Evolutionary conservation across 2,329 filamentous ascomycete species (phyloP).

Genomic region (Bipolaris victoriae): DNA sequence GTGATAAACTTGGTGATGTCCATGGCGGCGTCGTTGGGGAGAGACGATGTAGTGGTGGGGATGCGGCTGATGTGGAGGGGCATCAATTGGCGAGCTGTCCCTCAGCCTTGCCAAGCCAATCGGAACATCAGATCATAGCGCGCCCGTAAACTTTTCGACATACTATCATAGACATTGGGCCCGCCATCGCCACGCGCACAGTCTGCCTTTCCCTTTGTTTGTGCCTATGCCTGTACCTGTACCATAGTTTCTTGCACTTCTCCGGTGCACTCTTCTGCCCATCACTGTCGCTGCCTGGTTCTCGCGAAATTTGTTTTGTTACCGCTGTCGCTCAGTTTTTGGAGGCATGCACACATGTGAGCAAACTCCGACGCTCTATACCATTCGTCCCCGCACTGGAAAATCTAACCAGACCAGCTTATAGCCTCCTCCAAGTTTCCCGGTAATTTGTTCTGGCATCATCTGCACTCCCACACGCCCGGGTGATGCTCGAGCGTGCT

Average conservation of each 20-base stretch:
- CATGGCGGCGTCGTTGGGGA: constrained; percentile 60
- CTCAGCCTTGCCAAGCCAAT: constrained; percentile 20
- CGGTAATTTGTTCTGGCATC: constrained; percentile 32
- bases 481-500: constrained; percentile 64
- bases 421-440: constrained; percentile 6
- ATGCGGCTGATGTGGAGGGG: constrained; percentile 28
- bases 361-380: constrained; percentile 19
- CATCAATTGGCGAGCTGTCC: constrained; percentile 21
- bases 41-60: constrained; percentile 14
- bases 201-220: constrained; percentile 5
- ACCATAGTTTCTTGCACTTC: constrained; percentile 4
- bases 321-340: constrained; percentile 20
- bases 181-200: constrained; percentile 20
- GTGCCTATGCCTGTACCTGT: constrained; percentile 13
- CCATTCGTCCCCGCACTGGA: not conserved
- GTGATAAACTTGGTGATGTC: constrained; percentile 88
- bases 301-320: not conserved
- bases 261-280: not conserved
- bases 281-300: not conserved
- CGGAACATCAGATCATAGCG: constrained; percentile 26
- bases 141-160: constrained; percentile 32
- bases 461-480: constrained; percentile 28
- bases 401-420: constrained; percentile 14
- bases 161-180: constrained; percentile 20
- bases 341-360: constrained; percentile 24